Base-by-base conservation (phyloP, 2,329 filamentous ascomycete genomes). In the Colletotrichum camelliae region DNA sequence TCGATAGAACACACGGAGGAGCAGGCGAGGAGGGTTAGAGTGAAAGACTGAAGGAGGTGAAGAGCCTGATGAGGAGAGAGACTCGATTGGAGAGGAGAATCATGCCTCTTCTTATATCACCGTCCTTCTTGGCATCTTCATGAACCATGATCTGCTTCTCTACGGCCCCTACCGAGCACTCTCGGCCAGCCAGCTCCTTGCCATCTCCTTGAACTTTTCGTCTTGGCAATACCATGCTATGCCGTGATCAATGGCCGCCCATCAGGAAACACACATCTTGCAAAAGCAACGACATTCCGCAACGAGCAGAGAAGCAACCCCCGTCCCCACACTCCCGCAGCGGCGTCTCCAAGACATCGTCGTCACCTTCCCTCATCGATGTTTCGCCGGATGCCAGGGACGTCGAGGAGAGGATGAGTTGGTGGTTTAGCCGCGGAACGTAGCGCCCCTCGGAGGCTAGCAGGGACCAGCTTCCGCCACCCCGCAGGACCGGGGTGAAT, bases 321-420 rank as follows among this genome's bases (percentile, higher is more conserved):
- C 52, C 57, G 37, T 48, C 69, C 48, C 61, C 69, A 72, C 61
- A 43, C 39, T 62, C 24, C 67, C 61, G 52, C 39, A 27, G 61
- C 60, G 35, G 48, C 24, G 27, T 74, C 48, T 27, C 37, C 71
- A 55, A 71, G 61, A 74, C 72, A 71, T 62, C 39, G 61, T 67
- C 72, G 69, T 75, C 72, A 72, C 55, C 62, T 72, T 72, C 62
- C 61, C 27, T 48, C 62, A 61, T 62, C 24, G 18, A 61, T 72
- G 69, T 72, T 75, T 72, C 62, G 55, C 52, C 72, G 62, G 55
- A 2, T 61, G 52, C 57, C 39, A 35, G 35, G 35, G 62, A 61
- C 18, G 65, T 62, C 35, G 43, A 52, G 10, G 43, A 52, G 43
- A 21, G 10, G 43, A 52, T 4, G 43, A 52, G 43, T 52, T 52